Conservation (phyloP, 2,329 filamentous ascomycete genomes). For the Calonectria crousiana region DNA sequence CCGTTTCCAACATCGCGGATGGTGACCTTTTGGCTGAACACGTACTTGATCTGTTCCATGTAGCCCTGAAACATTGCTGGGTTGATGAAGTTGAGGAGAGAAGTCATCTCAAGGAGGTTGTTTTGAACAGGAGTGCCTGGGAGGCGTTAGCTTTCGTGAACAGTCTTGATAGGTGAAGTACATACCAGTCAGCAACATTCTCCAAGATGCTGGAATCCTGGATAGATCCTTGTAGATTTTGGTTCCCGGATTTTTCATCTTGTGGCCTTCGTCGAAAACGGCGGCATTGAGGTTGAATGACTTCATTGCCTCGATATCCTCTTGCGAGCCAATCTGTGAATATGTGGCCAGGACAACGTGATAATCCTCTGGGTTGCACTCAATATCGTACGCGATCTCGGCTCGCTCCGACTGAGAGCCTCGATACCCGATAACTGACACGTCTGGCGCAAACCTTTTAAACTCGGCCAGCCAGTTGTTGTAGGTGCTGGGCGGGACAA, state of each 20-base stretch:
- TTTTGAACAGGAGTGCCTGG: constrained; percentile 94
- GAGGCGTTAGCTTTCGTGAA: constrained; percentile 31
- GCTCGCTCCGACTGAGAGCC: constrained; percentile 76
- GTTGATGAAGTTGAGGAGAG: constrained; percentile 93
- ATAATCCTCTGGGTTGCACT: constrained; percentile 74
- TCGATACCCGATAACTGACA: constrained; percentile 79
- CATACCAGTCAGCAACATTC: constrained; percentile 75
- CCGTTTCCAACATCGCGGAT: constrained; percentile 84
- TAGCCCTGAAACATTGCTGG: constrained; percentile 83
- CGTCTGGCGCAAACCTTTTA: constrained; percentile 81
- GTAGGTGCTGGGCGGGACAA: constrained; percentile 92
- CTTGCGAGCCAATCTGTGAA: constrained; percentile 66
- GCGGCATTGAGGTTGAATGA: constrained; percentile 64
- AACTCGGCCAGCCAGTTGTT: constrained; percentile 98
- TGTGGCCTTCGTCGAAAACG: constrained; percentile 95
- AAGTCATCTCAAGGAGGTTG: constrained; percentile 91
- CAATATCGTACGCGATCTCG: constrained; percentile 73
- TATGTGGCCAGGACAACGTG: constrained; percentile 72
- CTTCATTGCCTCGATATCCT: constrained; percentile 64
- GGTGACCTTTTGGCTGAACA: constrained; percentile 93
- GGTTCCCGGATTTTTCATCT: constrained; percentile 89
- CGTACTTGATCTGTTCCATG: constrained; percentile 82
- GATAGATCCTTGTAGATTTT: constrained; percentile 84
- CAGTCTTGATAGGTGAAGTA: background rate
- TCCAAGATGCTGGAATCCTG: constrained; percentile 83